phyloP scores from a whole-genome alignment of 257 asterid genomes.

The Eustoma russellianum region DNA sequence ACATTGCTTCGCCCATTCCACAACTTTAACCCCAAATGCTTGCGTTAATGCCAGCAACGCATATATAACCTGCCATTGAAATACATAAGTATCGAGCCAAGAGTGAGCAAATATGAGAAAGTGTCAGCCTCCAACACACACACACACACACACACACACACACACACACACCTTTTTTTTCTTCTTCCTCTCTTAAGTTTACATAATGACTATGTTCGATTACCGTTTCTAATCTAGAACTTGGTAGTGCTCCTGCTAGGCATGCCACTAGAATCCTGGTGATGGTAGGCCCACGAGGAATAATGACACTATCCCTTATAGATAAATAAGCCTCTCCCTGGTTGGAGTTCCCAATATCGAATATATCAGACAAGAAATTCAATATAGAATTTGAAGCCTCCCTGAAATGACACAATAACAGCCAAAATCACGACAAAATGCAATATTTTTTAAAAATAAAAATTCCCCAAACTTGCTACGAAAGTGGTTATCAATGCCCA shows the following conservation, averaged over 20 bases:
- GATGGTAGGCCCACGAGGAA: constrained; percentile 71
- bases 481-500: neutral
- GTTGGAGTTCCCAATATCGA: constrained; percentile 64
- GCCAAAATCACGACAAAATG: neutral
- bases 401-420: constrained; percentile 33
- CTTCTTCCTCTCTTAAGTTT: too few species aligned
- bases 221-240: constrained; percentile 87
- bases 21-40: constrained; percentile 58
- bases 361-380: constrained; percentile 70
- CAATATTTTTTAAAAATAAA: neutral
- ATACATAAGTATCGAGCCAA: neutral
- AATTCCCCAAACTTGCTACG: too few species aligned
- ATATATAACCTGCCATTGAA: constrained; percentile 48
- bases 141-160: too few species aligned
- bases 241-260: constrained; percentile 92
- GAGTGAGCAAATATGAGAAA: neutral
- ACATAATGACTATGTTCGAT: constrained; percentile 4
- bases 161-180: too few species aligned
- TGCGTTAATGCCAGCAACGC: constrained; percentile 68
- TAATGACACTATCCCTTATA: constrained; percentile 64
- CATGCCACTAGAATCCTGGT: constrained; percentile 79
- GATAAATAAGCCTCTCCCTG: constrained; percentile 53
- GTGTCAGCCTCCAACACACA: too few species aligned
- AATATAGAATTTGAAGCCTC: constrained; percentile 93
- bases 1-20: constrained; percentile 81